Evolutionary conservation across 2,329 filamentous ascomycete genomes (phyloP).

Genomic region (Teratosphaeriaceae sp.): DNA sequence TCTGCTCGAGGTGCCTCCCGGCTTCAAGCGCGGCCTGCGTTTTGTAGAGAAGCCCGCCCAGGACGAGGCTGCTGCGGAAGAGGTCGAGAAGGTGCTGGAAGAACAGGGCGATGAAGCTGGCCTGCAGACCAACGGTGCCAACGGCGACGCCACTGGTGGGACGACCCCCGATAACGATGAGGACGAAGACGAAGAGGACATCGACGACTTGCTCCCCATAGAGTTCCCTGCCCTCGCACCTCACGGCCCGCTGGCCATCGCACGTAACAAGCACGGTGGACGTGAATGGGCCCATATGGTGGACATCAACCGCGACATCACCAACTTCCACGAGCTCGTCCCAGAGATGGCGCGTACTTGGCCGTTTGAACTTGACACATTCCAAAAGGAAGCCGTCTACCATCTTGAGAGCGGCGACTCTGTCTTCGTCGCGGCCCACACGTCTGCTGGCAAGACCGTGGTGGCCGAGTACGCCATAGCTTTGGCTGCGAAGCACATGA

Average conservation of each 20-base stretch:
- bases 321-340: slow-evolving; percentile 90
- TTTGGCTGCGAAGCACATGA: slow-evolving; percentile 96
- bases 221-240: slow-evolving; percentile 91
- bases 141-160: slow-evolving; percentile 22
- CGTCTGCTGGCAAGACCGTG: slow-evolving; percentile 95
- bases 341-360: slow-evolving; percentile 94
- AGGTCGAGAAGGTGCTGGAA: slow-evolving; percentile 59
- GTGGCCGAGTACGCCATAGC: slow-evolving; percentile 98
- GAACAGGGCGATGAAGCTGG: slow-evolving; percentile 42
- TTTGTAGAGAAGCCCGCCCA: slow-evolving; percentile 55
- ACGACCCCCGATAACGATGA: slow-evolving; percentile 30
- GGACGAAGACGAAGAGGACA: slow-evolving; percentile 50
- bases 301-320: slow-evolving; percentile 83
- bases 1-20: slow-evolving; percentile 74
- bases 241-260: slow-evolving; percentile 65
- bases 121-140: slow-evolving; percentile 27
- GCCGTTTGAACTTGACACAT: slow-evolving; percentile 96
- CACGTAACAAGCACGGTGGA: slow-evolving; percentile 65
- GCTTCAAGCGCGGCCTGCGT: slow-evolving; percentile 70
- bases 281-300: slow-evolving; percentile 98
- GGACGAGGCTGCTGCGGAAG: slow-evolving; percentile 53
- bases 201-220: slow-evolving; percentile 81
- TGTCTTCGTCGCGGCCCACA: slow-evolving; percentile 96
- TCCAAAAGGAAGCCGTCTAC: slow-evolving; percentile 98
- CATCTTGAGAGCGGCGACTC: slow-evolving; percentile 95